These are phyloP conservation scores for Coffea humblotiana DNA, from an alignment of 305 asterid genomes.

Conservation along the genomic window DNA sequence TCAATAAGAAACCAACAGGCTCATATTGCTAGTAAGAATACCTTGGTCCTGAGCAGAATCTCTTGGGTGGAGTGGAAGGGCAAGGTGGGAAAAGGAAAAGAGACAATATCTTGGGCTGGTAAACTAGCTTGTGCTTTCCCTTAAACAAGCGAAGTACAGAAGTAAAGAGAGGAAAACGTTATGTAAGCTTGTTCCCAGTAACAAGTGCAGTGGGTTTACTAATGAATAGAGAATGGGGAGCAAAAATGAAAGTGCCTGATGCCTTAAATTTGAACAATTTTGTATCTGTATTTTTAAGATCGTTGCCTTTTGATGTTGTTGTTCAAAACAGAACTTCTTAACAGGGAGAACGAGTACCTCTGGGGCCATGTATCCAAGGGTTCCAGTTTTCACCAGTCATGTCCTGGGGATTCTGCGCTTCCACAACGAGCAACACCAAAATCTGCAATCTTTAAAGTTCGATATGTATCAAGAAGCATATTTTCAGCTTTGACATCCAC, in stretches of 20 bases:
- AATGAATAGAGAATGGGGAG: neutral
- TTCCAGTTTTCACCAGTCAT: constrained; percentile 36
- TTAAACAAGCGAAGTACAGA: neutral
- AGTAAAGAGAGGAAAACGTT: neutral
- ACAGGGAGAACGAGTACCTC: constrained; percentile 17
- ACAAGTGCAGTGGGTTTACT: neutral
- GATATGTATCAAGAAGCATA: constrained; percentile 25
- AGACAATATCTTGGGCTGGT: neutral
- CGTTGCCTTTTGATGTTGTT: neutral
- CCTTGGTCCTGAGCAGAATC: neutral
- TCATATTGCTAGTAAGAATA: neutral
- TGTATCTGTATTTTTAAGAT: neutral
- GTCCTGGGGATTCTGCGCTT: constrained; percentile 31
- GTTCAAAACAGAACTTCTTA: neutral
- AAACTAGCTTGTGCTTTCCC: neutral
- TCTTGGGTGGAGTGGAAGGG: neutral
- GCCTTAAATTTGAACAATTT: neutral
- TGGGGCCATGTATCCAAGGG: constrained; percentile 32
- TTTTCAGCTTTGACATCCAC: constrained; percentile 36
- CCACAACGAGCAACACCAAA: constrained; percentile 34
- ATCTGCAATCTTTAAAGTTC: constrained; percentile 26
- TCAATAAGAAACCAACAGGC: constrained; percentile 5
- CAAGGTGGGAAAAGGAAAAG: neutral
- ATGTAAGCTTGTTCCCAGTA: neutral
- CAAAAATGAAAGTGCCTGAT: neutral